These are phyloP conservation scores for Aureobasidium sp. DNA, from an alignment of 2,329 filamentous ascomycete genomes.

Conservation along the genomic window DNA sequence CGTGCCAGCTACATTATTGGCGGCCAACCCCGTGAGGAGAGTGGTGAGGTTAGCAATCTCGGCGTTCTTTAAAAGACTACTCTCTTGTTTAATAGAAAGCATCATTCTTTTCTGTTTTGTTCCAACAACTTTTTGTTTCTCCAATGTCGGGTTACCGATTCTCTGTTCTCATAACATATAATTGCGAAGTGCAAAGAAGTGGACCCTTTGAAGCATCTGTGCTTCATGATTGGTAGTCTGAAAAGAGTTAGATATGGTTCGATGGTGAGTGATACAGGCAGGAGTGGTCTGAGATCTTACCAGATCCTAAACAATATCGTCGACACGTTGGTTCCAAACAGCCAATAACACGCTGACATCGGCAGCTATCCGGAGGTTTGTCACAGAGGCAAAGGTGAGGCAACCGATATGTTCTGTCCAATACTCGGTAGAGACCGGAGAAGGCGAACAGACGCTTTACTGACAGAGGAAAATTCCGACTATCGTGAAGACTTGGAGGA, in stretches of 20 bases:
- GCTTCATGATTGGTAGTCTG: not conserved
- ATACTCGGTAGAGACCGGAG: not conserved
- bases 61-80: constrained; percentile 3
- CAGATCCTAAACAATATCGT: not conserved
- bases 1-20: constrained; percentile 68
- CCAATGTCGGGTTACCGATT: too few species aligned
- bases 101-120: not conserved
- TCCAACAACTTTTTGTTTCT: not conserved
- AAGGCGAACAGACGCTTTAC: not conserved
- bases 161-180: too few species aligned
- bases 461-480: not conserved
- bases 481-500: too few species aligned
- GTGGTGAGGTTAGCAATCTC: constrained; percentile 9
- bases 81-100: not conserved
- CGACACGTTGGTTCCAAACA: not conserved
- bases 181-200: not conserved
- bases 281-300: not conserved
- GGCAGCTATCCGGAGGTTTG: not conserved
- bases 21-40: constrained; percentile 41
- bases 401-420: not conserved
- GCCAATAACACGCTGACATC: not conserved
- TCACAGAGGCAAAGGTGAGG: not conserved
- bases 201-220: not conserved
- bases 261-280: not conserved
- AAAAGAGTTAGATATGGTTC: not conserved